Percentiles rank a stretch among this genome's conserved stretches.
Evolutionary conservation across 2,329 filamentous ascomycete species (phyloP).

Genomic region (Verticillium nubilum): DNA sequence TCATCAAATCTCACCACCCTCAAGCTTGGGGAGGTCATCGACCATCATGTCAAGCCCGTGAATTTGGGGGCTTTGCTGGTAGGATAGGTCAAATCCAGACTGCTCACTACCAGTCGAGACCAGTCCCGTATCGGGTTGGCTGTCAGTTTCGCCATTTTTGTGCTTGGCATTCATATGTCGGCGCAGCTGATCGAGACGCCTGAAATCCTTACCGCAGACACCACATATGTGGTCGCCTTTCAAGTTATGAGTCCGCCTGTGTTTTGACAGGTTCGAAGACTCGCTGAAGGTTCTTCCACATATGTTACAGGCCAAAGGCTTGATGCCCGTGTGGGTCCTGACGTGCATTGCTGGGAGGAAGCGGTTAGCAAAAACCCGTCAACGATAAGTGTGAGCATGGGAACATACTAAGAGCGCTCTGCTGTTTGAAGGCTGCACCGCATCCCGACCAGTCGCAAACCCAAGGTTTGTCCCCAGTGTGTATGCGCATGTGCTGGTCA

Average conservation of each 20-base stretch:
- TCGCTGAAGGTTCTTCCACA: conserved; percentile 58
- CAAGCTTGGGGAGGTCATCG: background rate
- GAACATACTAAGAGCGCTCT: conserved; percentile 58
- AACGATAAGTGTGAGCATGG: too few relatives aligned
- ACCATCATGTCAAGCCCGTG: background rate
- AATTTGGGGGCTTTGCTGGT: background rate
- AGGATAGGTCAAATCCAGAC: background rate
- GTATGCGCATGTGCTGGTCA: conserved; percentile 61
- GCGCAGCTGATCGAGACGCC: conserved; percentile 55
- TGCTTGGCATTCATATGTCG: conserved; percentile 33
- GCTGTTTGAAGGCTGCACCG: conserved; percentile 57
- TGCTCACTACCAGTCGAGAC: background rate
- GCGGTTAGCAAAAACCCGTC: background rate
- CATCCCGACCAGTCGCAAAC: conserved; percentile 45
- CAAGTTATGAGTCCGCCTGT: conserved; percentile 54
- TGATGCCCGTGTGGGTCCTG: conserved; percentile 60
- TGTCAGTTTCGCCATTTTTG: background rate
- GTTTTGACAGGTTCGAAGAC: conserved; percentile 62
- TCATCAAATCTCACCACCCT: background rate
- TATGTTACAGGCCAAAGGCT: conserved; percentile 53
- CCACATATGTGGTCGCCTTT: conserved; percentile 46
- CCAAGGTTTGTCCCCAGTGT: conserved; percentile 61
- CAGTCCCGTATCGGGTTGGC: background rate
- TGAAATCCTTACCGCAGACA: conserved; percentile 52
- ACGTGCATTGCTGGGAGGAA: conserved; percentile 54